A percentile compares a stretch with the other conserved stretches of the same genome.
Evolutionary conservation across 371 early-diverging fungal genomes (phyloP).

Genomic region (Massospora cicadina): DNA sequence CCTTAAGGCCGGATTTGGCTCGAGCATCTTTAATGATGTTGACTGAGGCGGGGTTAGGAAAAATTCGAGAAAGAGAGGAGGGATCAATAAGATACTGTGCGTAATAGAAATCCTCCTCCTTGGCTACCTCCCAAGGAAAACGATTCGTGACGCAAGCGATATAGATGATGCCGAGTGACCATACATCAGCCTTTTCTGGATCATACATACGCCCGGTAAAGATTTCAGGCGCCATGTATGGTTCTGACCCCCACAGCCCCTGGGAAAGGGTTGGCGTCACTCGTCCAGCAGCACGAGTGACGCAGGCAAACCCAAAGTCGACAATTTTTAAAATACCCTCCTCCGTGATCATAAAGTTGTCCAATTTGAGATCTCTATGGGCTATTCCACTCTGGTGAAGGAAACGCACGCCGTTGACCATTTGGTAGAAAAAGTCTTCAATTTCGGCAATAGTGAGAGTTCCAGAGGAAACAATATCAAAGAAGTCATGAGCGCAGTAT

Average conservation of each 20-base stretch:
- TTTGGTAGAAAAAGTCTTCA: conserved; percentile 52
- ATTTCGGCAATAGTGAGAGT: conserved; percentile 42
- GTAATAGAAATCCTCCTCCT: not conserved
- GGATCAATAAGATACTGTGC: conserved; percentile 8
- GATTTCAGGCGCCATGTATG: conserved; percentile 86
- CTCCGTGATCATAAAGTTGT: conserved; percentile 58
- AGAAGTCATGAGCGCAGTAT: conserved; percentile 56
- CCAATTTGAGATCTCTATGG: conserved; percentile 75
- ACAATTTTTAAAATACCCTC: conserved; percentile 63
- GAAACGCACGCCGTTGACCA: conserved; percentile 52
- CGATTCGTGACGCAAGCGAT: conserved; percentile 49
- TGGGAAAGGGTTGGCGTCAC: conserved; percentile 10
- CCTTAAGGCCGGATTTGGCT: not conserved
- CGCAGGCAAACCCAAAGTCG: conserved; percentile 79
- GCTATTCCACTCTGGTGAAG: conserved; percentile 58
- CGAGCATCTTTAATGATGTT: conserved; percentile 2
- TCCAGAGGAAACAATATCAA: conserved; percentile 43
- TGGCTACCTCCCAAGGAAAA: conserved; percentile 39
- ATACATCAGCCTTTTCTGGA: conserved; percentile 48
- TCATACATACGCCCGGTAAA: conserved; percentile 26
- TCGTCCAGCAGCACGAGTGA: conserved; percentile 26
- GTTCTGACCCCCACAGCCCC: conserved; percentile 70
- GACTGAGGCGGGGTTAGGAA: not conserved
- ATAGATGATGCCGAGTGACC: conserved; percentile 65
- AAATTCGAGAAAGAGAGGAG: not conserved